Evolutionary conservation across 2,329 filamentous ascomycete genomes (phyloP).

Genomic region (Penicillium fuscoglaucum): DNA sequence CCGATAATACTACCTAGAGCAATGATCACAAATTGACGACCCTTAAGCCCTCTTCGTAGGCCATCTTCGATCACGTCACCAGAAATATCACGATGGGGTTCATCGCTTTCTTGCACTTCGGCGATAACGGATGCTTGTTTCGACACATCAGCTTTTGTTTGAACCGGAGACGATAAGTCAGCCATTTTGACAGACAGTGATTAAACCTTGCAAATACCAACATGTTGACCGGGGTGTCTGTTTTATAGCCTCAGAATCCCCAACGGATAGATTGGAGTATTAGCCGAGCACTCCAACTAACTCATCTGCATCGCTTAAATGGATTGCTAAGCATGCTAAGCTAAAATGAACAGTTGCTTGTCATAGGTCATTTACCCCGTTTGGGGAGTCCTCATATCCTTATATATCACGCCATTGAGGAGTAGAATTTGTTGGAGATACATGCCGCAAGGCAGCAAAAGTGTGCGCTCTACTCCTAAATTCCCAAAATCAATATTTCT

Average conservation of each 20-base stretch:
- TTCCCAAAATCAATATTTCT: too few species aligned
- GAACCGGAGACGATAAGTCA: background rate
- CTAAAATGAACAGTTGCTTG: background rate
- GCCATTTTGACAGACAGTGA: background rate
- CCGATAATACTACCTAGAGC: conserved; percentile 2
- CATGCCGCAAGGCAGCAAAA: background rate
- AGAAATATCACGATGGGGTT: background rate
- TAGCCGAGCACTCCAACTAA: background rate
- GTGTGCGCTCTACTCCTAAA: background rate
- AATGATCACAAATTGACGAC: background rate
- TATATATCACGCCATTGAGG: background rate
- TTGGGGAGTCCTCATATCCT: background rate
- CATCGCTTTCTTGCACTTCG: background rate
- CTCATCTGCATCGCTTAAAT: background rate
- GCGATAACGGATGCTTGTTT: background rate
- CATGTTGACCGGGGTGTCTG: background rate
- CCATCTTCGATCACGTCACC: too few species aligned
- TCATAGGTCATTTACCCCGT: background rate
- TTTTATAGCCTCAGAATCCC: background rate
- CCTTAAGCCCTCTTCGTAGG: too few species aligned
- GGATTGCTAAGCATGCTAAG: background rate
- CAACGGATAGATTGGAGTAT: background rate
- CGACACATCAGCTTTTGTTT: background rate
- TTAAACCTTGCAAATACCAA: background rate
- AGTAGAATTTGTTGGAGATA: background rate